Base-by-base conservation (phyloP, 495 filamentous ascomycete species). In the Penicillium cinerascens region DNA sequence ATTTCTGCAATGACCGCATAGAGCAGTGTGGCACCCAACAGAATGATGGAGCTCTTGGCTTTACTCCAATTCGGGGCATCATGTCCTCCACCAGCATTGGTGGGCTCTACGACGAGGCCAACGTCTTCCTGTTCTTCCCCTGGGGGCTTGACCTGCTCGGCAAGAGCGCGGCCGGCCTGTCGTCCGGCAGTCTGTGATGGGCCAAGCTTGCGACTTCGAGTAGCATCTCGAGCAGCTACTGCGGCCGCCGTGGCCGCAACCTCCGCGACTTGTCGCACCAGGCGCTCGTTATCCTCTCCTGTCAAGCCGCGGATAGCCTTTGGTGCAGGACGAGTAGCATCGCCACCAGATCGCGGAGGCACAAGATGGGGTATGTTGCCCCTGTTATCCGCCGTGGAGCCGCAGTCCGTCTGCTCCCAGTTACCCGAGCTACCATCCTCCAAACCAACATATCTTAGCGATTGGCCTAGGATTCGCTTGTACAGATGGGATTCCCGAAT, bases 61-160 rank as follows among this genome's bases (percentile, higher is more conserved):
- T 89, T 86, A 54, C 92, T 89, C 93, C 93, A 99, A 63, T 99
- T 99, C 0, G 93, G 93, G 15, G 93, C 93, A 70, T 99, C 93
- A 63, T 99, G 95, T 26, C 95, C 92, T 54, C 91, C 92, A 26
- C 65, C 78, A 37, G 63, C 56, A 49, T 70, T 66, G 2, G 63
- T 50, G 20, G 68, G 55, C 26, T 73, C 78, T 21, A 70, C 69
- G 37, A 59, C 51, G 25, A 74, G 55, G 20, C 71, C 73, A 35
- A 67, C 60, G 58, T 77, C 67, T 29, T 78, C 73, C 41, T 63
- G 56, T 10, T 80, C 72, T 10, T 78, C 72, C 3, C 63, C 44
- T 23, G 63, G 48, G 20, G 54, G 39, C 35, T 58, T 68, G 20
- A 61, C 27, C 25, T 59, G 63, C 11, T 70, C 65, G n/a, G 64